Conservation (phyloP, 2,329 filamentous ascomycete genomes). For the Xylariales sp. region DNA sequence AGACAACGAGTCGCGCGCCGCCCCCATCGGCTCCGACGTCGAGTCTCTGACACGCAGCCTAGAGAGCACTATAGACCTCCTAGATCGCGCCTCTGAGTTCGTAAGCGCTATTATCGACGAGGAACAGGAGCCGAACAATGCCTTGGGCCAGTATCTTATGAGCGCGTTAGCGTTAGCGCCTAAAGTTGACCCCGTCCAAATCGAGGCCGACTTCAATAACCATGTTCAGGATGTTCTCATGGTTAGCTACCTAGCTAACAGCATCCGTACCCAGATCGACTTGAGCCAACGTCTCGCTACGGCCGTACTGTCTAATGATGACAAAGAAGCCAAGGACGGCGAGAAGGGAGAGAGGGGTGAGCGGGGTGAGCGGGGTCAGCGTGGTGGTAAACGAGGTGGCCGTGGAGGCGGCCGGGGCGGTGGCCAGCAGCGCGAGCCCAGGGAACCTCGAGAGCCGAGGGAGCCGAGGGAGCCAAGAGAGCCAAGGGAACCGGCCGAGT, state of each 20-base stretch:
- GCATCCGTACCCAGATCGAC: conserved; percentile 98
- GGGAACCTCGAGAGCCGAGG: conserved; percentile 53
- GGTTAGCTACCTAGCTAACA: conserved; percentile 98
- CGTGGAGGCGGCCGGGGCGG: conserved; percentile 63
- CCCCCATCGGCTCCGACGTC: conserved; percentile 84
- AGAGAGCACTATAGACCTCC: conserved; percentile 87
- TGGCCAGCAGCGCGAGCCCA: conserved; percentile 61
- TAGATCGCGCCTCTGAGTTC: conserved; percentile 92
- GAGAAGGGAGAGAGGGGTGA: conserved; percentile 59
- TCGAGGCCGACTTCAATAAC: conserved; percentile 99
- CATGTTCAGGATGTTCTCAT: conserved; percentile 99
- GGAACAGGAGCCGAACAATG: conserved; percentile 87
- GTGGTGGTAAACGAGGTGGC: conserved; percentile 63
- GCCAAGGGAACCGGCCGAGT: conserved; percentile 45
- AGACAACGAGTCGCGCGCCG: conserved; percentile 78
- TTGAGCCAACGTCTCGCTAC: conserved; percentile 93
- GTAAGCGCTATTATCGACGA: conserved; percentile 95
- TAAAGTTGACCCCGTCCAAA: conserved; percentile 90
- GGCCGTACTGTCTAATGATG: conserved; percentile 68
- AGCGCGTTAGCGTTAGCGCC: conserved; percentile 92
- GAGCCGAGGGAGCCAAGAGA: conserved; percentile 45
- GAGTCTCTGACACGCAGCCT: conserved; percentile 87
- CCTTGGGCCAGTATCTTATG: conserved; percentile 93
- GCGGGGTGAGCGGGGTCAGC: conserved; percentile 58
- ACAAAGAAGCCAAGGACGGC: conserved; percentile 61